These are phyloP conservation scores for Aspergillus latus DNA, from an alignment of 2,329 filamentous ascomycete species.

Conservation along the genomic window DNA sequence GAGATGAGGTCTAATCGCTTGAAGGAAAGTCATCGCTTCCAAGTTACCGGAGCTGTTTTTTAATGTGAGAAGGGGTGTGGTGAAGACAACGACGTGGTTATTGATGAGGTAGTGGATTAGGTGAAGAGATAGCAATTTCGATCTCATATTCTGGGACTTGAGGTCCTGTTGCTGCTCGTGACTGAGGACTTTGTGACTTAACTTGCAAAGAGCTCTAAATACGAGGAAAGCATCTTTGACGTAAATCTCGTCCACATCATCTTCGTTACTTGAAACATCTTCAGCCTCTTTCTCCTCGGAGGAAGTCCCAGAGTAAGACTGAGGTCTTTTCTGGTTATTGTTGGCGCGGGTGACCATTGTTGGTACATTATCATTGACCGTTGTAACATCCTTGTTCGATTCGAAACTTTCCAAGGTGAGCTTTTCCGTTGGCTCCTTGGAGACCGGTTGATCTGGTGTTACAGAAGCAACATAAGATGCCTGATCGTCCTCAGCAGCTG, in stretches of 20 bases:
- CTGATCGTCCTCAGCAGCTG: conserved; percentile 51
- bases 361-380: conserved; percentile 65
- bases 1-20: conserved; percentile 95
- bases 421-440: conserved; percentile 57
- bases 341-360: conserved; percentile 65
- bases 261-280: conserved; percentile 47
- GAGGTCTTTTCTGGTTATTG: conserved; percentile 47
- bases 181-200: conserved; percentile 87
- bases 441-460: conserved; percentile 44
- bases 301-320: conserved; percentile 35
- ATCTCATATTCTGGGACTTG: conserved; percentile 93
- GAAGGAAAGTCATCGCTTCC: conserved; percentile 78
- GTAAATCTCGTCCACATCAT: conserved; percentile 89
- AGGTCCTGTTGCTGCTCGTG: conserved; percentile 91
- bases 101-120: conserved; percentile 93
- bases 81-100: conserved; percentile 89
- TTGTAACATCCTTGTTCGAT: conserved; percentile 65
- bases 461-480: conserved; percentile 42
- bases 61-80: conserved; percentile 87
- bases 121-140: conserved; percentile 91
- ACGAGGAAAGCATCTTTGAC: conserved; percentile 96
- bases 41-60: conserved; percentile 86
- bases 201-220: conserved; percentile 94
- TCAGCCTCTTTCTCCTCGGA: conserved; percentile 40
- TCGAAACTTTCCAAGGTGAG: conserved; percentile 70